phyloP scores from a whole-genome alignment of 352 stramenopile genomes.

The Globisporangium echinulatum region DNA sequence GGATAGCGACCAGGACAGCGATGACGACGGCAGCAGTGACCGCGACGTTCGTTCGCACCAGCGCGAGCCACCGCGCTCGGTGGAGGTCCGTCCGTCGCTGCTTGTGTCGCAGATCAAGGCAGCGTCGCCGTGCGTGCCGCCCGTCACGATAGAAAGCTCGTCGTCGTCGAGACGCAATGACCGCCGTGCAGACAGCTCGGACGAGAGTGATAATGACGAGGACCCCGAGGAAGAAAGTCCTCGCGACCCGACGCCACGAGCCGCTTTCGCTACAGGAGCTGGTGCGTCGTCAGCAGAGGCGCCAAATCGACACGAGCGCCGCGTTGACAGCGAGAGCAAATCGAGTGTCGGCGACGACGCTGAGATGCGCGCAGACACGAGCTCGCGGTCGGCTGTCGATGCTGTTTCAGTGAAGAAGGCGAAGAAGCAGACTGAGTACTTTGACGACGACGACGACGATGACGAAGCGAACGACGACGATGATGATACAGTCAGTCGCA shows the following conservation, averaged over 20 bases:
- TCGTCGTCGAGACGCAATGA: neutral
- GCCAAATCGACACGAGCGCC: slow-evolving; percentile 3
- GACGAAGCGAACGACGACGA: slow-evolving; percentile 10
- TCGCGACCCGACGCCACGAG: slow-evolving; percentile 14
- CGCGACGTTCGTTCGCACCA: neutral
- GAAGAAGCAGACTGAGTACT: slow-evolving; percentile 36
- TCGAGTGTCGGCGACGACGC: slow-evolving; percentile 2
- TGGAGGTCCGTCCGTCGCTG: slow-evolving; percentile 17
- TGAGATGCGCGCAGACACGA: no score
- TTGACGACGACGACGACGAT: slow-evolving; percentile 52
- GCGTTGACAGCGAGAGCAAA: slow-evolving; percentile 9
- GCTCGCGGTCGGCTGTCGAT: neutral
- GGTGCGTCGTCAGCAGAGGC: neutral
- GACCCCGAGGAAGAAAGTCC: slow-evolving; percentile 36
- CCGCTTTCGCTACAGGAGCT: neutral
- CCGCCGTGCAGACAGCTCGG: neutral
- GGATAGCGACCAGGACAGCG: slow-evolving; percentile 8
- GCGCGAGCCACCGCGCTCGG: neutral
- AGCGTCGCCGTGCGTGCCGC: slow-evolving; percentile 16
- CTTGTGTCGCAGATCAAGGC: slow-evolving; percentile 64
- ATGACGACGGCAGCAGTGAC: slow-evolving; percentile 6
- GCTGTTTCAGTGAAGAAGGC: neutral
- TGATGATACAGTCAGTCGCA: neutral
- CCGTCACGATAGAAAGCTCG: slow-evolving; percentile 6
- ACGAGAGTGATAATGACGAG: slow-evolving; percentile 18